Conservation (phyloP, 2,329 filamentous ascomycete species). For the Colletotrichum zoysiae region DNA sequence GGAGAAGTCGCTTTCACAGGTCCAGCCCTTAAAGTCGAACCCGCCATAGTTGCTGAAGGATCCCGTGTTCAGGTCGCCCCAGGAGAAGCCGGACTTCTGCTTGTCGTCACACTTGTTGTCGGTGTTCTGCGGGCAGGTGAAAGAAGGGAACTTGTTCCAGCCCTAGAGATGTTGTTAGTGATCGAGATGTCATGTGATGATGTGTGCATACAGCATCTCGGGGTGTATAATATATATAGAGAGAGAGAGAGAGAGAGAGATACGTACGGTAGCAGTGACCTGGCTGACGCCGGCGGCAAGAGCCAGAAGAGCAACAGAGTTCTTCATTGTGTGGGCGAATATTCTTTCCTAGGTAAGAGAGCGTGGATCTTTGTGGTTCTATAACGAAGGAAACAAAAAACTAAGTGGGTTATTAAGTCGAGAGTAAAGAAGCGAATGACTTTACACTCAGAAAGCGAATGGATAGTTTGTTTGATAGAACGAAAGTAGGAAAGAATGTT, state of each 20-base stretch:
- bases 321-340: slow-evolving; percentile 61
- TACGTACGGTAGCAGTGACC: slow-evolving; percentile 61
- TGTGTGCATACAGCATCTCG: neutral
- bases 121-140: slow-evolving; percentile 77
- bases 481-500: slow-evolving; percentile 46
- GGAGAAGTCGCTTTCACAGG: slow-evolving; percentile 69
- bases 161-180: slow-evolving; percentile 39
- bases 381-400: slow-evolving; percentile 37
- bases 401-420: slow-evolving; percentile 42
- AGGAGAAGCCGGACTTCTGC: slow-evolving; percentile 80
- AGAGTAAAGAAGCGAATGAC: slow-evolving; percentile 68
- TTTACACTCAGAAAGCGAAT: slow-evolving; percentile 58
- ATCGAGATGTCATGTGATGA: neutral
- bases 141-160: slow-evolving; percentile 55
- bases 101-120: slow-evolving; percentile 82
- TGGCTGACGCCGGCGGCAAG: slow-evolving; percentile 64
- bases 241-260: slow-evolving; percentile 30
- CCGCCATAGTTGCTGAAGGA: slow-evolving; percentile 75
- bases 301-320: slow-evolving; percentile 61
- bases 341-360: slow-evolving; percentile 34
- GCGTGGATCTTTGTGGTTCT: slow-evolving; percentile 30
- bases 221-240: slow-evolving; percentile 28
- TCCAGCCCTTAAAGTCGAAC: slow-evolving; percentile 81
- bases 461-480: slow-evolving; percentile 48
- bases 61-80: slow-evolving; percentile 72